phyloP scores from a whole-genome alignment of 352 stramenopile species.

The Halophytophthora polymorphica region DNA sequence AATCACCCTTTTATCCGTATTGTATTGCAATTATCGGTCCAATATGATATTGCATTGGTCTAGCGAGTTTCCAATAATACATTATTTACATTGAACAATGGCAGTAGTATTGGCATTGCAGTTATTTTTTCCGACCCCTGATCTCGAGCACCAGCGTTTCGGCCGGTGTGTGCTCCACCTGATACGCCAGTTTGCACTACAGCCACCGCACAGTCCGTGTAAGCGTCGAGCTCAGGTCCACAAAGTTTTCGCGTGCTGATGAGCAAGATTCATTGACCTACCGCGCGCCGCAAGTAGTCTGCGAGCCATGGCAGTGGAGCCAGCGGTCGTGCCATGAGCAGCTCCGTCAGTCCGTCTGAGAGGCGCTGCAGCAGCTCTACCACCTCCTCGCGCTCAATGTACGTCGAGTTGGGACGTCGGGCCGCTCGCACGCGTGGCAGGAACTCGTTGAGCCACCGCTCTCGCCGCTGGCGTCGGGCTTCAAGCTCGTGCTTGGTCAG shows the following conservation, averaged over 20 bases:
- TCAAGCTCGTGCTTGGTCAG: slow-evolving; percentile 15
- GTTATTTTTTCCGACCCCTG: too few species aligned
- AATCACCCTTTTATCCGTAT: too few species aligned
- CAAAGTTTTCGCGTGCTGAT: too few species aligned
- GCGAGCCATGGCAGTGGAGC: slow-evolving; percentile 48
- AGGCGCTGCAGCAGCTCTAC: slow-evolving; percentile 50
- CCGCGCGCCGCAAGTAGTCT: slow-evolving; percentile 54
- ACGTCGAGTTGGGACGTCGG: slow-evolving; percentile 36
- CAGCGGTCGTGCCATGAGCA: slow-evolving; percentile 49
- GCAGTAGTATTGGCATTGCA: too few species aligned
- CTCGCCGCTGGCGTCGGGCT: slow-evolving; percentile 13
- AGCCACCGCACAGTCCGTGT: too few species aligned
- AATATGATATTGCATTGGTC: too few species aligned
- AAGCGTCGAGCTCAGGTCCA: neutral
- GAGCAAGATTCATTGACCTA: too few species aligned
- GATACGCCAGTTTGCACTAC: slow-evolving; percentile 62
- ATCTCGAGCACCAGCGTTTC: slow-evolving; percentile 56
- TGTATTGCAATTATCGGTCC: too few species aligned
- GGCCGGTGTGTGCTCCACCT: slow-evolving; percentile 35
- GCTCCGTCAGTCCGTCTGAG: slow-evolving; percentile 36
- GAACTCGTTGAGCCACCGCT: slow-evolving; percentile 26
- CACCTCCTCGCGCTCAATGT: slow-evolving; percentile 28
- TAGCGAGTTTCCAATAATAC: too few species aligned
- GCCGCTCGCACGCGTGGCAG: slow-evolving; percentile 25
- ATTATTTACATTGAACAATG: too few species aligned